phyloP scores from a whole-genome alignment of 2,329 filamentous ascomycete species.

The Talaromyces sp. region DNA sequence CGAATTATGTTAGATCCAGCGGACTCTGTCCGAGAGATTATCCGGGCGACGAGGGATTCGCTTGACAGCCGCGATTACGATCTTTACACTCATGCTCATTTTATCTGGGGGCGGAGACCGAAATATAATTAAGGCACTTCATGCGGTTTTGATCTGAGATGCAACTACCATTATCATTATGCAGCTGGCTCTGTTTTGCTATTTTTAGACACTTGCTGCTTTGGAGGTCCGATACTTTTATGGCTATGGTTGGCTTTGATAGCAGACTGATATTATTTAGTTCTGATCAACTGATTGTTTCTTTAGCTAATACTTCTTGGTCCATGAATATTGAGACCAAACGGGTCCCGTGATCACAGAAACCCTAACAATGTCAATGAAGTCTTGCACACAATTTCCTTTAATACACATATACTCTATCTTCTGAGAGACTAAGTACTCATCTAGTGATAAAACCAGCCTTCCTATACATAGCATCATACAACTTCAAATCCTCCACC shows the following conservation, averaged over 20 bases:
- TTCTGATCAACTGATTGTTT: background rate
- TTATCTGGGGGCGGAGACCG: slow-evolving; percentile 17
- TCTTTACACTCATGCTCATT: slow-evolving; percentile 23
- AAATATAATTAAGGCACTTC: background rate
- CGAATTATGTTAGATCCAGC: slow-evolving; percentile 25
- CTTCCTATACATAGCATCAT: slow-evolving; percentile 35
- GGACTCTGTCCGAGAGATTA: slow-evolving; percentile 29
- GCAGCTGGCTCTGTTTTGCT: background rate
- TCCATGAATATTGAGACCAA: background rate
- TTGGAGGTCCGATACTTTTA: background rate
- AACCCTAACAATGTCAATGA: background rate
- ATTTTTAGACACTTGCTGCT: background rate
- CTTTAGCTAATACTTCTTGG: no score
- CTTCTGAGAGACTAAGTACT: background rate
- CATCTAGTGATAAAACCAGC: slow-evolving; percentile 29
- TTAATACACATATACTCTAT: no score
- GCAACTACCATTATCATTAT: background rate
- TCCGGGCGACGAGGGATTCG: slow-evolving; percentile 30
- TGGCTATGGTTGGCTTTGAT: background rate
- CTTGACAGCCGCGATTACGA: slow-evolving; percentile 27
- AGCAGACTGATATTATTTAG: background rate
- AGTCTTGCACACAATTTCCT: no score
- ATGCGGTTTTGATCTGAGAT: background rate
- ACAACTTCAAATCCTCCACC: slow-evolving; percentile 35
- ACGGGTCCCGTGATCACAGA: slow-evolving; percentile 5